Conservation (phyloP, 2,329 filamentous ascomycete species). For the Arthrobotrys conoides region DNA sequence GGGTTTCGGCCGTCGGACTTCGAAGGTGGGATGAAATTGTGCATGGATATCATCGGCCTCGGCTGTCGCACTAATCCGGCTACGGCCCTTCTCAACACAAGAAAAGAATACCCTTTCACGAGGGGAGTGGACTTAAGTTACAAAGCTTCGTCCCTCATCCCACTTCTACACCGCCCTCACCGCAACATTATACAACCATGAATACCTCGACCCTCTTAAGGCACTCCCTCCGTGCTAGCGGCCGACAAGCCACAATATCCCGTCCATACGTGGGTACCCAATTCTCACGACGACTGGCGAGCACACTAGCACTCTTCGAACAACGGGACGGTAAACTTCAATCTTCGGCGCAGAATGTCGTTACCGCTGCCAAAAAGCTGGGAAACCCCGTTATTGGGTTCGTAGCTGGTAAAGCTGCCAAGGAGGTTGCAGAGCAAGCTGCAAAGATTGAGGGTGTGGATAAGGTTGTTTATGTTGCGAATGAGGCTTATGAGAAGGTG, state of each 20-base stretch:
- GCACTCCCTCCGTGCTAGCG: conserved; percentile 39
- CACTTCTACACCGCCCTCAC: background rate
- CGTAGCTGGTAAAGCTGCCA: conserved; percentile 83
- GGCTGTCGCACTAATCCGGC: conserved; percentile 41
- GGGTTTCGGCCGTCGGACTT: conserved; percentile 13
- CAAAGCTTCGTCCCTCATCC: conserved; percentile 4
- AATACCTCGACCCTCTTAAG: conserved; percentile 43
- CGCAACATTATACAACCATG: conserved; percentile 17
- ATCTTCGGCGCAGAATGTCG: conserved; percentile 82
- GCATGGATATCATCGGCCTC: conserved; percentile 58
- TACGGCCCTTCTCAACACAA: conserved; percentile 49
- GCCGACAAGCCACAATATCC: conserved; percentile 26
- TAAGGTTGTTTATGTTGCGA: conserved; percentile 91
- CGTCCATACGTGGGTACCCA: conserved; percentile 19
- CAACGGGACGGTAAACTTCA: conserved; percentile 92
- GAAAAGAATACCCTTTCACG: conserved; percentile 36
- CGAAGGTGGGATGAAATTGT: conserved; percentile 33
- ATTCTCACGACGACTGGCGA: conserved; percentile 66
- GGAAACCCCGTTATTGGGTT: conserved; percentile 89
- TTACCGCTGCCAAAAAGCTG: conserved; percentile 87
- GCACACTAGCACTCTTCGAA: conserved; percentile 91
- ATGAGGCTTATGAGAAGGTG: conserved; percentile 91
- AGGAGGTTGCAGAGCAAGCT: conserved; percentile 82
- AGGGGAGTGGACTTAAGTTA: background rate
- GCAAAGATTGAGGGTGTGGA: conserved; percentile 91